A percentile compares a stretch with the other conserved stretches of the same genome.
These are phyloP conservation scores for Populus deltoides DNA, from an alignment of 345 rosid species.

Conservation along the genomic window DNA sequence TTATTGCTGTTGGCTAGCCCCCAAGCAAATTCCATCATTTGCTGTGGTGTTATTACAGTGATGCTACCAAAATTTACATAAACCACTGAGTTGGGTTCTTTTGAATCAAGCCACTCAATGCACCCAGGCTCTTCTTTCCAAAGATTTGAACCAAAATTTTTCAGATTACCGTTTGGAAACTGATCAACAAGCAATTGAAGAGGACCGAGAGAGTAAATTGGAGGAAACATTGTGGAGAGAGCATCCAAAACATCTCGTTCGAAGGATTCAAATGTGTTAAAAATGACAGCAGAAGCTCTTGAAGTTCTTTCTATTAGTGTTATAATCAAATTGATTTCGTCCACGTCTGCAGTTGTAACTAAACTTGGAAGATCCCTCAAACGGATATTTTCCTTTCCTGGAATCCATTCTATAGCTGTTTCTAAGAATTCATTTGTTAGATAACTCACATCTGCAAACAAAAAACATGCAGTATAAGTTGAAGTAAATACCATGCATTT, in stretches of 20 bases:
- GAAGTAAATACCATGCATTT: neutral
- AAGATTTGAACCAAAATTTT: neutral
- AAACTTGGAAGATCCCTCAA: conserved; percentile 1
- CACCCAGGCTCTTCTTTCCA: conserved; percentile 3
- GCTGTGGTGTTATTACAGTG: neutral
- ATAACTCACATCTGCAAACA: conserved; percentile 3
- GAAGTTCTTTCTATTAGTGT: neutral
- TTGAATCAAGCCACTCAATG: neutral
- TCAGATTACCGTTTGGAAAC: neutral
- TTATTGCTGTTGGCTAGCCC: conserved; percentile 8
- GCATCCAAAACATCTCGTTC: neutral
- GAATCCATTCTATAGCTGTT: conserved; percentile 1
- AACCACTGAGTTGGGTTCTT: neutral
- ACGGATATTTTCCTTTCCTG: conserved; percentile 1
- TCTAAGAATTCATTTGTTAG: conserved; percentile 7
- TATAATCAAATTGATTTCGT: neutral
- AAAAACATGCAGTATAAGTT: neutral
- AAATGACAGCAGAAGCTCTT: neutral
- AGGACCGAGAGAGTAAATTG: conserved; percentile 7
- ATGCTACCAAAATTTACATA: conserved; percentile 13
- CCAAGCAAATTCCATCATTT: conserved; percentile 5
- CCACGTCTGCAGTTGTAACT: neutral
- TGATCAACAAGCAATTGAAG: conserved; percentile 1
- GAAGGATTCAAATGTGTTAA: conserved; percentile 2
- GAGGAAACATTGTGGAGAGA: conserved; percentile 6